Base-by-base conservation (phyloP, 2,329 filamentous ascomycete species). In the Alternaria brassicae region DNA sequence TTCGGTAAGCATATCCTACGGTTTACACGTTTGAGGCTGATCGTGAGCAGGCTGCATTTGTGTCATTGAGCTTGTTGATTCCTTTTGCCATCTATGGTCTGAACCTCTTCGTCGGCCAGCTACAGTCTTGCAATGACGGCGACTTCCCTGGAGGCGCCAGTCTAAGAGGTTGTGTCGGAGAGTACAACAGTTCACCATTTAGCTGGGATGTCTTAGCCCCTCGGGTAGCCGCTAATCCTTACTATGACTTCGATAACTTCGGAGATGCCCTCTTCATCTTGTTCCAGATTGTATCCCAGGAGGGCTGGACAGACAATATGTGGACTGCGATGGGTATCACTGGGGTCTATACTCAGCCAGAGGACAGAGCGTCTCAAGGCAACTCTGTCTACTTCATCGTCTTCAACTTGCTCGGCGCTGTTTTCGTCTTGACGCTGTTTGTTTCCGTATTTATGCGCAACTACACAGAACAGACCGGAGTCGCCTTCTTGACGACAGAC, bases 381-480 rank as follows among this genome's bases (percentile, higher is more conserved):
- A 98, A 99, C 66, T 93, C 92, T 0, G 78, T 98, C 34, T 99
- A 97, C 82, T 97, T 99, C 75, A 88, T 99, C 56, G 84, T 94
- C 4, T 99, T 98, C 87, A 99, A 99, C 79, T 86, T 99, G 75
- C 85, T 99, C 70, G 93, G 93, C 30, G 95, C 95, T 0, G 94
- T 99, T 65, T 99, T 99, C 79, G 91, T 99, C 62, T 84, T 99
- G 73, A 99, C 95, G 1, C 82, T 99, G 73, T 99, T 99, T 78
- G 96, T 99, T 47, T 98, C 95, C 56, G 95, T 99, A 61, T 99
- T 99, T 78, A 99, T 99, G 95, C 92, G 95, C 61, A 99, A 97
- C 77, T 99, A 99, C 79, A 99, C 95, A 0, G 95, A 99, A 79
- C 93, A 98, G 79, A 99, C 95, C 0, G 95, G 95, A 1, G 95